These are phyloP conservation scores for Fusarium sp. DNA, from an alignment of 2,329 filamentous ascomycete genomes.

Conservation along the genomic window DNA sequence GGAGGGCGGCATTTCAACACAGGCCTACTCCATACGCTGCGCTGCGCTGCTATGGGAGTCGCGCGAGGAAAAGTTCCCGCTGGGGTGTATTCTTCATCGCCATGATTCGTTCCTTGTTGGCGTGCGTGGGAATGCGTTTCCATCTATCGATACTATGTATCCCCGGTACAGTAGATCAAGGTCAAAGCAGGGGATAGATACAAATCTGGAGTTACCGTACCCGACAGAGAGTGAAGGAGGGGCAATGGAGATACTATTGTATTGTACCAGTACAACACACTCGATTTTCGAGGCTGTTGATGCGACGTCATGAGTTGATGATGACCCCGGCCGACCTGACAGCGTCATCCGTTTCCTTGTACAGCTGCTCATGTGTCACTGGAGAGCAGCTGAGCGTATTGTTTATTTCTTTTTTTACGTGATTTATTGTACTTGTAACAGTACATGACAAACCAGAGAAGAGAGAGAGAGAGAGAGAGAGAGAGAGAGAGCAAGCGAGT, in stretches of 20 bases:
- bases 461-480: no score
- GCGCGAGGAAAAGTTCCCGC: constrained; percentile 4
- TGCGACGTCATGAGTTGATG: constrained; percentile 24
- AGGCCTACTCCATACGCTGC: background rate
- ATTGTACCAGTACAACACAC: no score
- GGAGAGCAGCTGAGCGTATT: background rate
- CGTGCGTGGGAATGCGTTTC: constrained; percentile 9
- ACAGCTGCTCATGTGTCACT: constrained; percentile 8
- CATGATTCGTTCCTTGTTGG: background rate
- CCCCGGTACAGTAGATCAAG: background rate
- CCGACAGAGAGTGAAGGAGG: background rate
- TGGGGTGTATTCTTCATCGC: background rate
- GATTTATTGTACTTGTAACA: background rate
- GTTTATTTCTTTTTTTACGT: background rate
- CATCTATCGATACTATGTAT: no score
- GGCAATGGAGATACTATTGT: constrained; percentile 13
- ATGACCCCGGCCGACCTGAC: constrained; percentile 11
- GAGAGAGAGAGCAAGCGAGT: no score
- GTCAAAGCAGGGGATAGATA: background rate
- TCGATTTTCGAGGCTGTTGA: background rate
- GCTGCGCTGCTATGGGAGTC: background rate
- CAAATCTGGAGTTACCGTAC: no score
- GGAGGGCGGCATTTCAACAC: constrained; percentile 6
- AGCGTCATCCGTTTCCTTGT: constrained; percentile 32
- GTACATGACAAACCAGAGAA: background rate